Evolutionary conservation across 495 filamentous ascomycete genomes (phyloP).

Genomic region (Trichoderma erinaceum): DNA sequence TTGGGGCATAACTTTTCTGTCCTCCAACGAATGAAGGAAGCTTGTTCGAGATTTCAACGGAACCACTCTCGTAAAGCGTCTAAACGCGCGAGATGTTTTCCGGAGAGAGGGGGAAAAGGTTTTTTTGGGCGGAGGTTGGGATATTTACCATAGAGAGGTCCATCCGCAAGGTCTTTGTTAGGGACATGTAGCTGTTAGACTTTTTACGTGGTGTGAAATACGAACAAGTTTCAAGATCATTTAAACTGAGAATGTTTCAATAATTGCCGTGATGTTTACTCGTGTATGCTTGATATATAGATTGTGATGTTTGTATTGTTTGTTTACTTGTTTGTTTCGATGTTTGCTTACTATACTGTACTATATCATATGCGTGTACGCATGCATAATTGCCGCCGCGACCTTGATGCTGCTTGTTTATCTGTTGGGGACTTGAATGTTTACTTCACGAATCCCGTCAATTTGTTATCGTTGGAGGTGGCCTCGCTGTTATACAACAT

Average conservation of each 20-base stretch:
- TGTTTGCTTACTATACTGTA: background rate
- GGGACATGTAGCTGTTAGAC: background rate
- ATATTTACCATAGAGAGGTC: background rate
- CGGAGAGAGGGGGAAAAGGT: background rate
- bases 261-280: background rate
- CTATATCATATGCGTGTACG: background rate
- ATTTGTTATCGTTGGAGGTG: background rate
- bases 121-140: background rate
- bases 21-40: background rate
- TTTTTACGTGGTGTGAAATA: background rate
- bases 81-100: background rate
- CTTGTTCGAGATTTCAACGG: slow-evolving; percentile 10
- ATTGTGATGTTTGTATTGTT: too few relatives aligned
- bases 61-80: background rate
- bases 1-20: background rate
- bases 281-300: background rate
- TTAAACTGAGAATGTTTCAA: background rate
- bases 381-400: too few relatives aligned
- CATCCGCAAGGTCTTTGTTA: background rate
- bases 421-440: too few relatives aligned
- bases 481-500: background rate
- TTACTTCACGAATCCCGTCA: too few relatives aligned
- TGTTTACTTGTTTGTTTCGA: background rate
- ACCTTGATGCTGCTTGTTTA: too few relatives aligned
- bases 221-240: background rate